Evolutionary conservation across 257 asterid species (phyloP).

Genomic region (Cordia subcordata): DNA sequence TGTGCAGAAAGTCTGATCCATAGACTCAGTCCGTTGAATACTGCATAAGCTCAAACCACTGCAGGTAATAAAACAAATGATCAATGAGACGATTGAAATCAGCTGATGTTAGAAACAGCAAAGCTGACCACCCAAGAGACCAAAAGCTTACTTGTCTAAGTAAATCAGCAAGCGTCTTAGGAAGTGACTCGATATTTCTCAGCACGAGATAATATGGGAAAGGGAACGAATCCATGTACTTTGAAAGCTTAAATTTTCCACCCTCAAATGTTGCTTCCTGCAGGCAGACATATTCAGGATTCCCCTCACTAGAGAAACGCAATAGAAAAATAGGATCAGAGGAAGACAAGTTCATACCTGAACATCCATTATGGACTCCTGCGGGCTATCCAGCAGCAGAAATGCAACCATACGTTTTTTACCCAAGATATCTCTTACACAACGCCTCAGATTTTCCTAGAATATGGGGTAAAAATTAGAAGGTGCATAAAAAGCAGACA

Average conservation of each 20-base stretch:
- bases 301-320: background rate
- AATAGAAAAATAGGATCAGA: background rate
- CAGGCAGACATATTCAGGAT: slow-evolving; percentile 7
- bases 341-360: slow-evolving; percentile 31
- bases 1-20: too few species aligned
- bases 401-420: slow-evolving; percentile 85
- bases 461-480: background rate
- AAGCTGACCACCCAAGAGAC: background rate
- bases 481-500: slow-evolving; percentile 2
- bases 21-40: slow-evolving; percentile 36
- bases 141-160: slow-evolving; percentile 69
- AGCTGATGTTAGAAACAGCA: background rate
- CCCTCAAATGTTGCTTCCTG: slow-evolving; percentile 63
- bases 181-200: slow-evolving; percentile 84
- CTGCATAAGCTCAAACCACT: slow-evolving; percentile 99
- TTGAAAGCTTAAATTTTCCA: slow-evolving; percentile 28
- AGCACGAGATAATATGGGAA: slow-evolving; percentile 83
- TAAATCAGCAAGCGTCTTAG: slow-evolving; percentile 81
- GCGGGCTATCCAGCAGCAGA: slow-evolving; percentile 68
- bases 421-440: slow-evolving; percentile 72
- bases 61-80: slow-evolving; percentile 11
- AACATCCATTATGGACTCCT: slow-evolving; percentile 61
- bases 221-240: slow-evolving; percentile 78
- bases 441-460: slow-evolving; percentile 60
- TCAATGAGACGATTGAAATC: background rate